Percentiles rank a stretch among this genome's conserved stretches.
These are phyloP conservation scores for Venturia nashicola DNA, from an alignment of 2,329 filamentous ascomycete genomes.

Conservation along the genomic window DNA sequence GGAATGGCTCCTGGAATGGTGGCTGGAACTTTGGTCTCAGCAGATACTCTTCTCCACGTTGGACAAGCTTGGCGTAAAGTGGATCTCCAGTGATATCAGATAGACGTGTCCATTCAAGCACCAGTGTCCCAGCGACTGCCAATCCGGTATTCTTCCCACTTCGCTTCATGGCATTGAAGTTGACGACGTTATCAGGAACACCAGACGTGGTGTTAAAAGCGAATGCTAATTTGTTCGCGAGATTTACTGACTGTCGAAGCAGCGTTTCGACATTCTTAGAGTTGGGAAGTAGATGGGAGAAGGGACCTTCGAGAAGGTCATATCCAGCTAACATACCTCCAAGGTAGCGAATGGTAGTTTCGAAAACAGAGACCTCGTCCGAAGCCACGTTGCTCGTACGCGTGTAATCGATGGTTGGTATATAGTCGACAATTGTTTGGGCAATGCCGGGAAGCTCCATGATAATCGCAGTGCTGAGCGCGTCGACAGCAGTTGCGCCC, in stretches of 20 bases:
- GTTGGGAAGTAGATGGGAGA: constrained; percentile 25
- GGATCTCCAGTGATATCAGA: constrained; percentile 60
- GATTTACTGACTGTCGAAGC: constrained; percentile 51
- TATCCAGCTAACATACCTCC: constrained; percentile 68
- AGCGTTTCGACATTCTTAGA: constrained; percentile 42
- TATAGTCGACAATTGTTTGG: constrained; percentile 55
- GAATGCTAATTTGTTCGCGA: constrained; percentile 63
- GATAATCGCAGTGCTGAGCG: constrained; percentile 64
- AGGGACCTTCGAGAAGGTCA: constrained; percentile 59
- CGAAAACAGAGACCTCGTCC: constrained; percentile 62
- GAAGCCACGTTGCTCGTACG: constrained; percentile 34
- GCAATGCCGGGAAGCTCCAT: constrained; percentile 61
- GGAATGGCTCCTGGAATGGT: constrained; percentile 54
- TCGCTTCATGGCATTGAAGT: constrained; percentile 30
- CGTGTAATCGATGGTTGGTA: constrained; percentile 50
- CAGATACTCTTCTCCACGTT: constrained; percentile 58
- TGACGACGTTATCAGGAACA: constrained; percentile 57
- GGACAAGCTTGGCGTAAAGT: constrained; percentile 53
- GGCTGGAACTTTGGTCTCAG: constrained; percentile 47
- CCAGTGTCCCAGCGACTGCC: constrained; percentile 64
- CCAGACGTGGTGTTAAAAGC: constrained; percentile 68
- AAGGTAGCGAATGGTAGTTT: constrained; percentile 82
- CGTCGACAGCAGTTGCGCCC: constrained; percentile 75
- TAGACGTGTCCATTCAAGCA: constrained; percentile 74
- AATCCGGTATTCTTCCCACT: constrained; percentile 45